Base-by-base conservation (phyloP, 1,139 yeast genomes). In the Casaregolazyma lundiana region DNA sequence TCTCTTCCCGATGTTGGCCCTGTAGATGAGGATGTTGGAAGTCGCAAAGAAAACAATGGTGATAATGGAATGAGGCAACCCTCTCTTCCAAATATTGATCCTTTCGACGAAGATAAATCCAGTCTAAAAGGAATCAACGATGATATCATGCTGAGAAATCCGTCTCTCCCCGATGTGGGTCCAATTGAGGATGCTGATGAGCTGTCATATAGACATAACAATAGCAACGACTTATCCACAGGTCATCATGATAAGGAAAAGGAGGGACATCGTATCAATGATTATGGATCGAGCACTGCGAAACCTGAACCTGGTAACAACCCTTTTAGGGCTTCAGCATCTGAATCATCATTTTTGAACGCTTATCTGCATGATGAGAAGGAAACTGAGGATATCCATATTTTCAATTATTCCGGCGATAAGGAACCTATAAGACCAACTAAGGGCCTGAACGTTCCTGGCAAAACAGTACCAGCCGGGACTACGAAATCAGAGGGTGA, bases 31-130 rank as follows among this genome's bases (percentile, higher is more conserved):
- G 22, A 19, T 2, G 11, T 15, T 20, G 17, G 39, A 6, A 11
- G n/a, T 11, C 15, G 26, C 3, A 36, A 4, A 11, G 4, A 4
- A 17, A 16, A 16, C 7, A 13, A 19, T 3, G 9, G 2, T 36
- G 29, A 36, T 6, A 11, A n/a, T 17, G 2, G 6, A 7, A 32
- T 15, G 19, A 20, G 41, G 19, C 20, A 49, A 24, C 53, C 53
- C 11, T 49, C 53, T 9, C 38, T 50, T 5, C 53, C 53, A 16
- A 29, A 42, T 15, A 42, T 50, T 35, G 17, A 35, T 11, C 17
- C 47, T 22, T 48, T 43, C 34, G 50, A 43, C 15, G 44, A 38
- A 20, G 38, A 36, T 7, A 20, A 7, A 7, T 7, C 6, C 5
- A 26, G 18, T 6, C 26, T 5, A n/a, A 18, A 13, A 8, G n/a